These are phyloP conservation scores for Rhizopogon vesiculosus DNA, from an alignment of 768 basidiomycete genomes.

Conservation along the genomic window DNA sequence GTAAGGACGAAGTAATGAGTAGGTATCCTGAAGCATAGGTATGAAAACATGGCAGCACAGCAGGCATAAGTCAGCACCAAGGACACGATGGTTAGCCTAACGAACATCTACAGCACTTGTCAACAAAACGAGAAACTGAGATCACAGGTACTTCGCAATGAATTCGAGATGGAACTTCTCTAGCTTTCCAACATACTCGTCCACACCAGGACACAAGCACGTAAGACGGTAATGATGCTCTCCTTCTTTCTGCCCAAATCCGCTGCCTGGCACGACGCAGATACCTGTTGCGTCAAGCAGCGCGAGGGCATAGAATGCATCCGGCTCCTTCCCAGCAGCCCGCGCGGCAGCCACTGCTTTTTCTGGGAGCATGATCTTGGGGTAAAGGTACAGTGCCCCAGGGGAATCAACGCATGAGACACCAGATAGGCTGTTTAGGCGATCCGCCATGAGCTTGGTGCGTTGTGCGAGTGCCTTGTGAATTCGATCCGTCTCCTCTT, in stretches of 20 bases:
- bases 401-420: slow-evolving; percentile 87
- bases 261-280: slow-evolving; percentile 89
- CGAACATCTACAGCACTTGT: not conserved
- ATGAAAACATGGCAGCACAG: not conserved
- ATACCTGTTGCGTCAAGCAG: slow-evolving; percentile 89
- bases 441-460: slow-evolving; percentile 64
- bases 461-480: slow-evolving; percentile 71
- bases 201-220: slow-evolving; percentile 90
- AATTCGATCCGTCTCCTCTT: slow-evolving; percentile 77
- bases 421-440: slow-evolving; percentile 83
- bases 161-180: slow-evolving; percentile 70
- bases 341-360: slow-evolving; percentile 72
- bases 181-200: slow-evolving; percentile 84
- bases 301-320: slow-evolving; percentile 83
- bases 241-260: slow-evolving; percentile 90
- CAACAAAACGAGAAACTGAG: not conserved
- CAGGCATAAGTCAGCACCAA: not conserved
- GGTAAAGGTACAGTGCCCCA: slow-evolving; percentile 93
- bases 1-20: not conserved
- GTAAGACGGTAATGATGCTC: slow-evolving; percentile 92
- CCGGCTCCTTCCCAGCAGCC: slow-evolving; percentile 71
- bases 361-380: slow-evolving; percentile 68
- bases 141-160: slow-evolving; percentile 40
- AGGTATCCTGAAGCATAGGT: not conserved
- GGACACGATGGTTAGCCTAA: not conserved